These are phyloP conservation scores for Boletus semigastroideus DNA, from an alignment of 1,284 basidiomycete genomes.

Conservation along the genomic window DNA sequence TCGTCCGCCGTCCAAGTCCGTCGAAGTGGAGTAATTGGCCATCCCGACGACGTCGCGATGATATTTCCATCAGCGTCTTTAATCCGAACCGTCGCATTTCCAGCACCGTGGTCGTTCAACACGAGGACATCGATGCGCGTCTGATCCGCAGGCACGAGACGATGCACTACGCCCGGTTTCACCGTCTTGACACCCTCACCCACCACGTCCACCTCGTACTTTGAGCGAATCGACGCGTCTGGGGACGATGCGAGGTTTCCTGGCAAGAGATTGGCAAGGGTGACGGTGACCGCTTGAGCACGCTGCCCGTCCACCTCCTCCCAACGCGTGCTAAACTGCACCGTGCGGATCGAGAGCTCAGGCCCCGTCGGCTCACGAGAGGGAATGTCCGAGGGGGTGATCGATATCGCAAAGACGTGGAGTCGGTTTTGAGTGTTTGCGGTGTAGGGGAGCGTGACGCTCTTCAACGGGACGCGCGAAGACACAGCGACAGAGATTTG, in stretches of 20 bases:
- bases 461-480: constrained; percentile 39
- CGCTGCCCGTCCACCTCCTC: constrained; percentile 35
- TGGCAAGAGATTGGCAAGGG: constrained; percentile 47
- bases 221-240: constrained; percentile 33
- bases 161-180: constrained; percentile 36
- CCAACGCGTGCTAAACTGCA: constrained; percentile 45
- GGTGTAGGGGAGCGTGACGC: constrained; percentile 41
- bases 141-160: constrained; percentile 48
- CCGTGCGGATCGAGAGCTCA: constrained; percentile 38
- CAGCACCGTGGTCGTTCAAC: constrained; percentile 29
- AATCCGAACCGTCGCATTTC: constrained; percentile 36
- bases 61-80: constrained; percentile 34
- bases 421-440: constrained; percentile 32
- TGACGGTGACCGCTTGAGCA: constrained; percentile 47
- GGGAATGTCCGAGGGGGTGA: constrained; percentile 35
- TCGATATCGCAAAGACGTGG: constrained; percentile 47
- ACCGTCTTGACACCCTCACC: constrained; percentile 41
- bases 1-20: constrained; percentile 42
- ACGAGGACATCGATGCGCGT: constrained; percentile 43
- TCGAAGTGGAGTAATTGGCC: constrained; percentile 38
- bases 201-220: constrained; percentile 36
- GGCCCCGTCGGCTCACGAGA: constrained; percentile 19
- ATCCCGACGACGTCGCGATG: constrained; percentile 37
- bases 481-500: constrained; percentile 45
- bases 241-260: constrained; percentile 23